Evolutionary conservation across 2,329 filamentous ascomycete genomes (phyloP).

Genomic region (Epichloe sylvatica): DNA sequence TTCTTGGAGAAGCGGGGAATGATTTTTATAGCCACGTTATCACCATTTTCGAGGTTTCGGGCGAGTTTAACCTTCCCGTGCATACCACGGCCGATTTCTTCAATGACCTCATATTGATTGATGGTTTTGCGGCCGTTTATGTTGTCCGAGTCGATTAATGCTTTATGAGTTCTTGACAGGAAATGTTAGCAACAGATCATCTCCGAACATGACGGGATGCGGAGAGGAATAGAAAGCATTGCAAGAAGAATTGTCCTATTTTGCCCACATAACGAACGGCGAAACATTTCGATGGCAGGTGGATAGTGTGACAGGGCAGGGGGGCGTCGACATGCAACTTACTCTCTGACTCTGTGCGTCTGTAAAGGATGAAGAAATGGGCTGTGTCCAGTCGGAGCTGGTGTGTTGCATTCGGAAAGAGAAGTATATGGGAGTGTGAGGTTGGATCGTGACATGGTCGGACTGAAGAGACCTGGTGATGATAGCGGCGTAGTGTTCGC

Average conservation of each 20-base stretch:
- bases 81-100: conserved; percentile 88
- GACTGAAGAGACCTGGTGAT: conserved; percentile 48
- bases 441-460: conserved; percentile 29
- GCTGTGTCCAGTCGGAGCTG: conserved; percentile 34
- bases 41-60: conserved; percentile 58
- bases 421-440: conserved; percentile 25
- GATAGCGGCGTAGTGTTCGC: conserved; percentile 44
- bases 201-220: too few relatives aligned
- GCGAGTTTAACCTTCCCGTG: conserved; percentile 97
- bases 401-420: conserved; percentile 40
- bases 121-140: conserved; percentile 88
- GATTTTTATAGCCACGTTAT: conserved; percentile 94
- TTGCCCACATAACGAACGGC: too few relatives aligned
- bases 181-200: conserved; percentile 1
- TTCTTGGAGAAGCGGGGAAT: conserved; percentile 92
- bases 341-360: conserved; percentile 63
- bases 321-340: conserved; percentile 23
- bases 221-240: not conserved
- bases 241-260: too few relatives aligned
- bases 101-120: conserved; percentile 94
- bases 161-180: conserved; percentile 60
- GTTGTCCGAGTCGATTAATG: conserved; percentile 76
- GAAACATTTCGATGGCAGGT: not conserved
- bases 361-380: conserved; percentile 59
- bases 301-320: not conserved